These are phyloP conservation scores for Fistulina hepatica DNA, from an alignment of 1,284 basidiomycete genomes.

Conservation along the genomic window DNA sequence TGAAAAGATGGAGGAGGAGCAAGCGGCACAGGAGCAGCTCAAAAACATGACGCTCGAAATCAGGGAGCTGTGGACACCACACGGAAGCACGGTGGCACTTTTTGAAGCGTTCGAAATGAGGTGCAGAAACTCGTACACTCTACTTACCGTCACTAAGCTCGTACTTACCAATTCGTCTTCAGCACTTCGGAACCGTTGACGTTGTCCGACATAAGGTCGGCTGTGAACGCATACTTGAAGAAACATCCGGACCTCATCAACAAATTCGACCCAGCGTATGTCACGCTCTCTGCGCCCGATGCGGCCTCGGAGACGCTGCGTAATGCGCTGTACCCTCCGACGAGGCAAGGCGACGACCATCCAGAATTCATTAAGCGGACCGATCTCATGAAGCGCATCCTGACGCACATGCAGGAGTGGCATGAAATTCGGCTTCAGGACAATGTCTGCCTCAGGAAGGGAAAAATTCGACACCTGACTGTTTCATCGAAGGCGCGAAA, in stretches of 20 bases:
- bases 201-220: constrained; percentile 39
- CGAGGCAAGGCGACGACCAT: constrained; percentile 26
- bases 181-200: constrained; percentile 49
- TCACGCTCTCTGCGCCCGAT: constrained; percentile 47
- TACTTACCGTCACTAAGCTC: neutral
- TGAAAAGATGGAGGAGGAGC: constrained; percentile 36
- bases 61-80: constrained; percentile 68
- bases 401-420: constrained; percentile 64
- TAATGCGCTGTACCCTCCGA: constrained; percentile 34
- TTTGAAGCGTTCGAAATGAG: constrained; percentile 55
- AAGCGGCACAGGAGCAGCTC: constrained; percentile 32
- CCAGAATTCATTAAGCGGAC: constrained; percentile 59
- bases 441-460: constrained; percentile 60
- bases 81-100: constrained; percentile 40
- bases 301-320: constrained; percentile 27
- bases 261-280: constrained; percentile 50
- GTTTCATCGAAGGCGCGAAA: constrained; percentile 63
- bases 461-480: constrained; percentile 55
- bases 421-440: constrained; percentile 46
- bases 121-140: constrained; percentile 15
- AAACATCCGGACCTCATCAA: constrained; percentile 46
- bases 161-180: constrained; percentile 4
- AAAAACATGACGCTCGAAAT: constrained; percentile 41
- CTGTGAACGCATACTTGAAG: constrained; percentile 52
- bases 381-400: constrained; percentile 46